Percentiles rank a stretch among this genome's conserved stretches.
Evolutionary conservation across 1,284 basidiomycete genomes (phyloP).

Genomic region (Hypsizygus ulmarius): DNA sequence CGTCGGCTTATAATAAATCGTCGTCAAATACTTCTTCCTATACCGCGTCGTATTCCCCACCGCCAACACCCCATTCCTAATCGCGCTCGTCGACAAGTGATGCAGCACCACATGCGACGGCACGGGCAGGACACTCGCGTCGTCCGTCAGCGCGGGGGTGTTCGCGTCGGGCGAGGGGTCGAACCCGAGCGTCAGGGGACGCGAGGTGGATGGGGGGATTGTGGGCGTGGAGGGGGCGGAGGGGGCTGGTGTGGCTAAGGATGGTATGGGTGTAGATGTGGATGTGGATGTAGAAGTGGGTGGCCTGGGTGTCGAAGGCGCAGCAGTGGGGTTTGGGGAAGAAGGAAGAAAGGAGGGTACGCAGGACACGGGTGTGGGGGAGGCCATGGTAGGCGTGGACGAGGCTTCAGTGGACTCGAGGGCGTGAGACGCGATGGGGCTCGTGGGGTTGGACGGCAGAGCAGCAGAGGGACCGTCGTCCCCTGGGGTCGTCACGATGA

Average conservation of each 20-base stretch:
- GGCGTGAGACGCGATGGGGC: background rate
- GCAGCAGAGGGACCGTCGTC: background rate
- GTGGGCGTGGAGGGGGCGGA: conserved; percentile 20
- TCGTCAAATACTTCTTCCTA: conserved; percentile 79
- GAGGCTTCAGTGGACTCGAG: background rate
- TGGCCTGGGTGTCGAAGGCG: background rate
- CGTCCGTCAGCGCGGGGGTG: conserved; percentile 66
- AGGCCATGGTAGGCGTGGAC: conserved; percentile 4
- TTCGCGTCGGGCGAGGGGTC: conserved; percentile 19
- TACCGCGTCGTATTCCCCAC: conserved; percentile 94
- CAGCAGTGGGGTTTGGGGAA: background rate
- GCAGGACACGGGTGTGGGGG: conserved; percentile 1
- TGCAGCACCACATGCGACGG: conserved; percentile 95
- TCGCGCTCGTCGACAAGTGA: conserved; percentile 94
- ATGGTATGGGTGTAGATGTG: conserved; percentile 2
- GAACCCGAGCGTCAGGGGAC: conserved; percentile 11
- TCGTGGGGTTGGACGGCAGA: background rate
- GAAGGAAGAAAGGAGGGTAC: conserved; percentile 1
- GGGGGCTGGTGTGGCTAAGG: conserved; percentile 8
- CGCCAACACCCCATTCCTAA: conserved; percentile 90
- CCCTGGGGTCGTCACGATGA: background rate
- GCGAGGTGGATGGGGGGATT: conserved; percentile 19
- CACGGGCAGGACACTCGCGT: conserved; percentile 90
- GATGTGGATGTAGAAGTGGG: background rate
- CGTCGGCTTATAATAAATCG: conserved; percentile 59